Base-by-base conservation (phyloP, 305 asterid species). In the Fraxinus sp. region DNA sequence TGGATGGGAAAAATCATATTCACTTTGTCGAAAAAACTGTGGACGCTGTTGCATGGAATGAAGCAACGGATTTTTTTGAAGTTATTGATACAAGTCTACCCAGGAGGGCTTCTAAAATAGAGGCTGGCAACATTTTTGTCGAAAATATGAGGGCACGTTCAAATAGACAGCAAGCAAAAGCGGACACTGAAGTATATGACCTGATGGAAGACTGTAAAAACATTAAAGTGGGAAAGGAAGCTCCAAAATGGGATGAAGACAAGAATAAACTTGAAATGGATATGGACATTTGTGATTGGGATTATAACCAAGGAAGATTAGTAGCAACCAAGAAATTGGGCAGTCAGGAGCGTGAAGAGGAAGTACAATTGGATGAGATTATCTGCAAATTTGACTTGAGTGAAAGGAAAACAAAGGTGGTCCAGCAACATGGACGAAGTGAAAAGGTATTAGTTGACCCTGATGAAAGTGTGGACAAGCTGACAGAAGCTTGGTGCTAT, bases 31-130 rank as follows among this genome's bases (percentile, higher is more conserved):
- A 84, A 79, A 86, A 82, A 77, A 77, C 81, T 86, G 78, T 78
- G 24, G 85, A 81, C 59, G 78, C 80, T 84, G 89, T 81, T 78
- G 83, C 88, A 33, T 86, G 91, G 91, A 87, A 78, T 82, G 89
- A 87, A 81, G 87, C 35, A 80, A 82, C 81, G 0, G 90, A 76
- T 66, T 87, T 86, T 78, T 84, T 86, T 81, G 93, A 88, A 90
- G 90, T 87, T 74, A 49, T 80, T 80, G 86, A 82, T 82, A 80
- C 85, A 20, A 91, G 82, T 80, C 77, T 83, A 33, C 82, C 86
- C 81, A 68, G 81, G 46, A 78, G 57, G 81, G 64, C 81, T 39
- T 81, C 86, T 78, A 86, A 86, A 84, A 79, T 86, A n/a, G 83
- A 80, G 62, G 84, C 77, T 83, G 88, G 80, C 49, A 84, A 86